Conservation (phyloP, 257 asterid species). For the Scutellaria baicalensis region DNA sequence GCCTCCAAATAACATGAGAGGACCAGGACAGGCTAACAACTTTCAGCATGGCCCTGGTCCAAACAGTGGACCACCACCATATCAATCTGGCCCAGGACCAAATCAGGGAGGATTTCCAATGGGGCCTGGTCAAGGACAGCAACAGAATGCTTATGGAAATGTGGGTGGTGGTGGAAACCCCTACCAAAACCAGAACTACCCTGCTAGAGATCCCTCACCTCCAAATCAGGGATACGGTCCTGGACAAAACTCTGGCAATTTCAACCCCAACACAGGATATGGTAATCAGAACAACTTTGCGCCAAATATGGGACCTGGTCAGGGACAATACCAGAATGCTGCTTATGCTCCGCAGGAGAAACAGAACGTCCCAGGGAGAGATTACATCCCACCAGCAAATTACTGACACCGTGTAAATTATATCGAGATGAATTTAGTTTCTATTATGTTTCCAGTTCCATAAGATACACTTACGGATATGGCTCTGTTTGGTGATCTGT, state of each 20-base stretch:
- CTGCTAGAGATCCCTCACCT: slow-evolving; percentile 12
- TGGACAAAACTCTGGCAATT: slow-evolving; percentile 16
- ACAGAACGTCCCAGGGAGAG: slow-evolving; percentile 54
- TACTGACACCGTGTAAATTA: slow-evolving; percentile 19
- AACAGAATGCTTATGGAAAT: not conserved
- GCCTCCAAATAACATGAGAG: slow-evolving; percentile 21
- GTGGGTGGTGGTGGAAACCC: not conserved
- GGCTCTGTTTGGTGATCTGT: not conserved
- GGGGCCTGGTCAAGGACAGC: slow-evolving; percentile 2
- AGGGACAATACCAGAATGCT: slow-evolving; percentile 27
- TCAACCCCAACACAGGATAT: slow-evolving; percentile 17
- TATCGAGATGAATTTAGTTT: slow-evolving; percentile 12
- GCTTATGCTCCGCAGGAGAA: slow-evolving; percentile 24
- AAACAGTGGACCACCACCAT: not conserved
- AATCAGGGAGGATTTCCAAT: slow-evolving; percentile 19
- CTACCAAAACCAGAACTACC: slow-evolving; percentile 19
- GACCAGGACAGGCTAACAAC: slow-evolving; percentile 15
- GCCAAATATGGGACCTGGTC: slow-evolving; percentile 28
- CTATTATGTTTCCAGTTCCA: slow-evolving; percentile 4
- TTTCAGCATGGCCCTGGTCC: slow-evolving; percentile 28
- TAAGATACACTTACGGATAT: not conserved
- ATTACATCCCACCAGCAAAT: slow-evolving; percentile 25
- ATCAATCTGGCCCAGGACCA: slow-evolving; percentile 13
- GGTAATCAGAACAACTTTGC: slow-evolving; percentile 12
- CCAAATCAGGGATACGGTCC: slow-evolving; percentile 31